Evolutionary conservation across 2,329 filamentous ascomycete genomes (phyloP).

Genomic region (Xylariales sp.): DNA sequence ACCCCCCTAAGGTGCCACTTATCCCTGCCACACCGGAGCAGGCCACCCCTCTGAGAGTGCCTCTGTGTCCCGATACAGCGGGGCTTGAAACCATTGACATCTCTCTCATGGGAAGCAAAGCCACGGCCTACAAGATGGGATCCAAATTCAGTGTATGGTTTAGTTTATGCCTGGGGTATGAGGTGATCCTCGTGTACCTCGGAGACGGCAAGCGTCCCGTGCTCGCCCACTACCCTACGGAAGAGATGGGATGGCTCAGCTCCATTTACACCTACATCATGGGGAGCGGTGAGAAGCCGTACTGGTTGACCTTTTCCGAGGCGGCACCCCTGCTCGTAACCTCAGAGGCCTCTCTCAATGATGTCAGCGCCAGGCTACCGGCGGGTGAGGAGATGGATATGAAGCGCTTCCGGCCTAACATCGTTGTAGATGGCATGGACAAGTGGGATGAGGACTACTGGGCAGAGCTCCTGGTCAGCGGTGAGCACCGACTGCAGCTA

Average conservation of each 20-base stretch:
- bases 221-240: conserved; percentile 50
- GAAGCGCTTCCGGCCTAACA: conserved; percentile 68
- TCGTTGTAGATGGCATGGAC: conserved; percentile 58
- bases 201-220: conserved; percentile 56
- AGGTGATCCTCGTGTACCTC: conserved; percentile 59
- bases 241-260: conserved; percentile 28
- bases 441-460: conserved; percentile 71
- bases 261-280: conserved; percentile 27
- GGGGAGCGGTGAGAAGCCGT: conserved; percentile 24
- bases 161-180: conserved; percentile 59
- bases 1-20: conserved; percentile 31
- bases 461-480: conserved; percentile 51
- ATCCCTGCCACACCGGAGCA: conserved; percentile 29
- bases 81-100: conserved; percentile 45
- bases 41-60: conserved; percentile 43
- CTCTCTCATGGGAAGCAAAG: conserved; percentile 55
- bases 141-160: conserved; percentile 61
- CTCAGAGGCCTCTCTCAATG: conserved; percentile 63
- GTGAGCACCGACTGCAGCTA: conserved; percentile 39
- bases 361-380: conserved; percentile 56
- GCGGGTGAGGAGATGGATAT: conserved; percentile 51
- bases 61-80: conserved; percentile 47
- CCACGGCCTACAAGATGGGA: conserved; percentile 61
- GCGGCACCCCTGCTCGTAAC: conserved; percentile 71
- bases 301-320: conserved; percentile 67